Evolutionary conservation across 352 stramenopile species (phyloP).

Genomic region (Phytophthora capsici): DNA sequence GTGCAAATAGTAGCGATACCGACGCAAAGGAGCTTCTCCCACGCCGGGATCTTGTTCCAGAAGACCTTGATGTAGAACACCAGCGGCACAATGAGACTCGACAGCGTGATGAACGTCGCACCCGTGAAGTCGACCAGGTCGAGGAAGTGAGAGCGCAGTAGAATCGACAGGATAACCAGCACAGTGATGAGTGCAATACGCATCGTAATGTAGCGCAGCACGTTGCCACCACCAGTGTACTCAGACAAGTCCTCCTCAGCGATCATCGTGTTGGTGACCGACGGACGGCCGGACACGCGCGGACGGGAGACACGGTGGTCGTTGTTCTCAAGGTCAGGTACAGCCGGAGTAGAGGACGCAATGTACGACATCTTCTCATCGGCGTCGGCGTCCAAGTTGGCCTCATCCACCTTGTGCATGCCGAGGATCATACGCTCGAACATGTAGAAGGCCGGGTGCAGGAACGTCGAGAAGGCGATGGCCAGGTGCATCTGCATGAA

Average conservation of each 20-base stretch:
- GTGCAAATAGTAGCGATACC: constrained; percentile 36
- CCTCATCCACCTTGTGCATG: constrained; percentile 28
- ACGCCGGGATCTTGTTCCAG: constrained; percentile 46
- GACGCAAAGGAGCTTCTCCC: constrained; percentile 48
- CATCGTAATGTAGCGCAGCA: constrained; percentile 41
- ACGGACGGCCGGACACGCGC: constrained; percentile 9
- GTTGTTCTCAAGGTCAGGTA: constrained; percentile 36
- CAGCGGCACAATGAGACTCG: constrained; percentile 47
- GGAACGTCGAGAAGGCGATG: constrained; percentile 32
- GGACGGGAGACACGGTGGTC: constrained; percentile 1
- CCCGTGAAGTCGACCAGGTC: constrained; percentile 59
- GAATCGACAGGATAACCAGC: constrained; percentile 43
- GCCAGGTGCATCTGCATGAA: constrained; percentile 41
- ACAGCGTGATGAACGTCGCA: constrained; percentile 23
- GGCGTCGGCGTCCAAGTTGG: neutral
- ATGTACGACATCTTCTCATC: constrained; percentile 46
- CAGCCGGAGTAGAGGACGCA: constrained; percentile 23
- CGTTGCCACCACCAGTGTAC: constrained; percentile 42
- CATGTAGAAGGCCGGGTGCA: constrained; percentile 40
- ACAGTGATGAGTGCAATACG: constrained; percentile 45
- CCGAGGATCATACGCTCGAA: constrained; percentile 32
- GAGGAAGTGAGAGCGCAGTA: constrained; percentile 53
- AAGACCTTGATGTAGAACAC: constrained; percentile 61
- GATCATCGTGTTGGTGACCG: constrained; percentile 22
- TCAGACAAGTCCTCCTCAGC: constrained; percentile 42